Evolutionary conservation across 805 yeast genomes (phyloP), one percentile per base, ranked within the genome.

Genomic region (Suhomyces vadensis): DNA sequence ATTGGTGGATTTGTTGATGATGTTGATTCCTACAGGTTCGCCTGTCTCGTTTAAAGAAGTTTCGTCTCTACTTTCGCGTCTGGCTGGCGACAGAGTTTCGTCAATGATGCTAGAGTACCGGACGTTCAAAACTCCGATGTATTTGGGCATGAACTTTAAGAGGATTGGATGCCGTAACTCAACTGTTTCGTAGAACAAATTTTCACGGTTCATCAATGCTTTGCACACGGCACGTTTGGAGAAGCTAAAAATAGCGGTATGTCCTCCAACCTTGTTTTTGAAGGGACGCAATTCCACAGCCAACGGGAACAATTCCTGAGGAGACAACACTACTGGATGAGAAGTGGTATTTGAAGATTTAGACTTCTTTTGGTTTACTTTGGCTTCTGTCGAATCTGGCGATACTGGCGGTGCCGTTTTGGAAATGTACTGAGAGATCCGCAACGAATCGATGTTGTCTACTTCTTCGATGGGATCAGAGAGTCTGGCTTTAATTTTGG

Each of bases 191-290:
- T 94, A 94, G 85, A 96, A 91, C 49, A 74, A 67, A 65, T 94
- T 88, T 59, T 94, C 99, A 45, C 96, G 75, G 56, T 87, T 89
- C 48, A 90, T 88, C 48, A 95, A 71, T 0, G 94, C 94, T 64
- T 94, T 94, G 64, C 98, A 94, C 13, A 94, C 96, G 0, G 97
- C 98, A 46, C 87, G 74, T 53, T 83, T 87, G 4, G 95, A 85
- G 60, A 94, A 94, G 51, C 92, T 79, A 69, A 92, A 94, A 26
- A 94, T 90, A 1, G 97, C 97, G 0, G 97, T 92, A 61, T 94
- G 99, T 0, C 99, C 99, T 6, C 99, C 99, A 17, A 94, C 98
- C 59, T 87, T 90, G 60, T 94, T 90, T 44, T 84, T 83, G 66
- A 91, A 92, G 1, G 98, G 98, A 42, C 87, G 80, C 46, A 92